Evolutionary conservation across 805 yeast species (phyloP), one percentile per base, ranked within the genome.

Genomic region (Yarrowia divulgata): DNA sequence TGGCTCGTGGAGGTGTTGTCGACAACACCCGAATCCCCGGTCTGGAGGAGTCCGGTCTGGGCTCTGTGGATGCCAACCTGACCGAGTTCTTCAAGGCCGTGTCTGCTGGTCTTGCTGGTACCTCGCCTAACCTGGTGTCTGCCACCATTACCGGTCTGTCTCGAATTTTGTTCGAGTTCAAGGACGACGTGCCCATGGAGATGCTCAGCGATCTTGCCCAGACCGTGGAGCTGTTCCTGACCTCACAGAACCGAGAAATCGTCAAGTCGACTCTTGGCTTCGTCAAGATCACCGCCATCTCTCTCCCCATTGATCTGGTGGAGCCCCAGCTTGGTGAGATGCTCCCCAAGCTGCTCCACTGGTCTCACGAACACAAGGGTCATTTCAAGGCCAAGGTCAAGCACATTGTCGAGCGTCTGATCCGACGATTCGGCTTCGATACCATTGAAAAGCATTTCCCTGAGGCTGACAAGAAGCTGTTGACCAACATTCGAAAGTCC

Each of bases 351-450:
- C 84, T 95, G 75, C 83, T 95, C 85, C 87, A 88, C 71, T 93
- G 98, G 95, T 91, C 97, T 50, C 95, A 92, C 77, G 98, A 93
- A 77, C 98, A 94, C 79, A 91, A 92, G 75, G 96, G 97, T 60
- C 97, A 93, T 77, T 95, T 95, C 84, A 93, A 91, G 77, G 86
- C 93, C 14, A 94, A 91, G 79, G 94, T 95, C 45, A 91, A 92
- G 81, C 98, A 95, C 76, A 90, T 95, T 68, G 82, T 95, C 71
- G 99, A 95, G 83, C 86, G 98, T 74, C 82, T 95, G 75, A 86
- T 94, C 68, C 87, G 99, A 77, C 88, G 93, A 76, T 92, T 91
- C 76, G 97, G 98, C n/a, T 84, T 86, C 71, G 98, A 93, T 42
- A 84, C 82, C n/a, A 85, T 95, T 67, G 97, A 90, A 76, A 81